Base-by-base conservation (phyloP, 495 filamentous ascomycete species). In the Penicillium atrosanguineum region DNA sequence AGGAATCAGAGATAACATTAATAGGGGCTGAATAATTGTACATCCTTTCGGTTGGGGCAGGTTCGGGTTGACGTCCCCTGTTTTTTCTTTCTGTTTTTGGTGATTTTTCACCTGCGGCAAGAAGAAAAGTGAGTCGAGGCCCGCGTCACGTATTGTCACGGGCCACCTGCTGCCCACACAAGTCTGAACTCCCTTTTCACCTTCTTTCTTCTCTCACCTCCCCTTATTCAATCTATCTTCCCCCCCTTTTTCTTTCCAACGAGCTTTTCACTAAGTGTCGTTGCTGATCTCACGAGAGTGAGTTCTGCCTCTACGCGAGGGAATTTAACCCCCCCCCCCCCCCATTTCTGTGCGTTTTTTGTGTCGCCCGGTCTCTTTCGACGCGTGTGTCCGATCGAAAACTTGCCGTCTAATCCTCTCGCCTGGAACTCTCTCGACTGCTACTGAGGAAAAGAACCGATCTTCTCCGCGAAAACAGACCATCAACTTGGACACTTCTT, bases 231-330 rank as follows among this genome's bases (percentile, higher is more conserved):
- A 52, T 31, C 52, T 48, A 50, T 46, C 46, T 55, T 57, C 38
- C 44, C 31, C 52, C 53, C 50, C 57, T 47, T 50, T 28, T 42
- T 52, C 48, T 31, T 66, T 55, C 59, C 69, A 76, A 74, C 74
- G 74, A 78, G 72, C 74, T 76, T 78, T 78, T 78, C 72, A 75
- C 69, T 78, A 78, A 76, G 74, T 75, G 69, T 77, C 73, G 74
- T 76, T 75, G 73, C 61, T 62, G 53, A 65, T 49, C 59, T 62
- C 64, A 59, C 57, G 42, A 39, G 43, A 39, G 50, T 59, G 64
- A 59, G 61, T 47, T 62, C 61, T 65, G 54, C 59, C 55, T 65
- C 46, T 62, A 65, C 69, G 63, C 57, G 68, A 67, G 67, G 52
- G 56, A 68, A 57, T 43, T 57, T 34, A 14, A 34, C 11, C 11